These are phyloP conservation scores for Pichia gijzeniarum DNA, from an alignment of 805 yeast species.

Conservation along the genomic window DNA sequence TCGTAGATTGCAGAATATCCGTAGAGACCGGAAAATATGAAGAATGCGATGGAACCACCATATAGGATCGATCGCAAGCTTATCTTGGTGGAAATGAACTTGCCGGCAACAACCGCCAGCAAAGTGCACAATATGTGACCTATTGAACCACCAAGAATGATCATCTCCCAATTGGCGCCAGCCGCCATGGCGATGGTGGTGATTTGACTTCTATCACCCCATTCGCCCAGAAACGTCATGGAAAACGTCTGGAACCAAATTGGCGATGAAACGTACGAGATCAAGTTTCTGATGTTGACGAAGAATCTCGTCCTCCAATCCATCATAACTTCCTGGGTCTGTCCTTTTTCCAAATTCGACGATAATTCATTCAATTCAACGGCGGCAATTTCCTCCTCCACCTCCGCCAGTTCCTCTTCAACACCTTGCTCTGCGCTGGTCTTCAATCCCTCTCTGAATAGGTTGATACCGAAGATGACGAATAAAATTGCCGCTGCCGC, in stretches of 20 bases:
- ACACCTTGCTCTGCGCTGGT: conserved; percentile 84
- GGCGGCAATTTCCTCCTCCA: conserved; percentile 83
- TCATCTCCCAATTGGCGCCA: conserved; percentile 85
- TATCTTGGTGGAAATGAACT: conserved; percentile 78
- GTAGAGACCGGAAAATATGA: conserved; percentile 75
- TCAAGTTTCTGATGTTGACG: conserved; percentile 36
- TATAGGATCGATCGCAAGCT: conserved; percentile 88
- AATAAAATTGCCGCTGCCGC: conserved; percentile 76
- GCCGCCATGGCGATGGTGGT: conserved; percentile 99
- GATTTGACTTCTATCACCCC: conserved; percentile 98
- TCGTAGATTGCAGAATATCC: conserved; percentile 55
- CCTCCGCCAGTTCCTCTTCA: conserved; percentile 94
- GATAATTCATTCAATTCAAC: conserved; percentile 46
- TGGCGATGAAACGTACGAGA: conserved; percentile 69
- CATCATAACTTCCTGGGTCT: neutral
- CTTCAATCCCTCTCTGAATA: conserved; percentile 71
- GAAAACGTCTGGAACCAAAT: conserved; percentile 89
- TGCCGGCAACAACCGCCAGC: conserved; percentile 92
- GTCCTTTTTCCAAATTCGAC: conserved; percentile 57
- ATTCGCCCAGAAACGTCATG: conserved; percentile 96
- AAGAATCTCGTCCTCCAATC: conserved; percentile 25
- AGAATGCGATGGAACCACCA: conserved; percentile 85
- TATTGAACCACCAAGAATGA: conserved; percentile 78
- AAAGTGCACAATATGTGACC: conserved; percentile 89
- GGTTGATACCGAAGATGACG: conserved; percentile 71